phyloP scores from a whole-genome alignment of 208 protist species.

The Leishmania guyanensis region DNA sequence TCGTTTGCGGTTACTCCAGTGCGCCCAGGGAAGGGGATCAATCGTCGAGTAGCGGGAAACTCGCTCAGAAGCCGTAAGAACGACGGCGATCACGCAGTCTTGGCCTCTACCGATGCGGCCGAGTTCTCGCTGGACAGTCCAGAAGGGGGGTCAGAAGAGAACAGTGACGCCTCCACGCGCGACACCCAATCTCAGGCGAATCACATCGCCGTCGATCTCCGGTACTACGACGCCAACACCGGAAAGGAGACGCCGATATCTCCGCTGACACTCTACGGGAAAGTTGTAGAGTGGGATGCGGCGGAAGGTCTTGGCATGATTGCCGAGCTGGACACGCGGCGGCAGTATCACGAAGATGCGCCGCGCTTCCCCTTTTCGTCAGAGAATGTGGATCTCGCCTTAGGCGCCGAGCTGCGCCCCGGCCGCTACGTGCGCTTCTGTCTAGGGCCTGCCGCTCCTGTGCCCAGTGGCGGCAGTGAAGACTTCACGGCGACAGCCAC shows the following conservation, averaged over 20 bases:
- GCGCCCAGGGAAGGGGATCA: background rate
- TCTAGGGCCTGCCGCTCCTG: slow-evolving; percentile 23
- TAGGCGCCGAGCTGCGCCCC: slow-evolving; percentile 23
- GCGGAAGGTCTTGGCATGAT: slow-evolving; percentile 47
- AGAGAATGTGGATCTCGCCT: slow-evolving; percentile 57
- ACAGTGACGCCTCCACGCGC: background rate
- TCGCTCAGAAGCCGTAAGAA: background rate
- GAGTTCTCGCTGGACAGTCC: background rate
- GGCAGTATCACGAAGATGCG: slow-evolving; percentile 52
- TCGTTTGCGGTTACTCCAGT: slow-evolving; percentile 39
- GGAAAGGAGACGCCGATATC: slow-evolving; percentile 44
- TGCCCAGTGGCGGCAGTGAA: slow-evolving; percentile 16
- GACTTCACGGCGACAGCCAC: background rate
- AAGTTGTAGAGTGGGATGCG: slow-evolving; percentile 61
- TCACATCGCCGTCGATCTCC: slow-evolving; percentile 40
- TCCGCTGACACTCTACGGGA: slow-evolving; percentile 53
- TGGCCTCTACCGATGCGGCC: background rate
- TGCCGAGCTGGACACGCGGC: slow-evolving; percentile 67
- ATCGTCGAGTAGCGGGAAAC: background rate
- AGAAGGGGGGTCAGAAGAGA: background rate
- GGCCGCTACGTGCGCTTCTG: slow-evolving; percentile 81
- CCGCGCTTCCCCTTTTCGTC: slow-evolving; percentile 51
- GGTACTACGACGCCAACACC: slow-evolving; percentile 45
- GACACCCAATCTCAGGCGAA: slow-evolving; percentile 4
- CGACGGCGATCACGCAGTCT: background rate